Evolutionary conservation across 176 grass and related monocot genomes (phyloP).

Genomic region (Aegilops tauschii): DNA sequence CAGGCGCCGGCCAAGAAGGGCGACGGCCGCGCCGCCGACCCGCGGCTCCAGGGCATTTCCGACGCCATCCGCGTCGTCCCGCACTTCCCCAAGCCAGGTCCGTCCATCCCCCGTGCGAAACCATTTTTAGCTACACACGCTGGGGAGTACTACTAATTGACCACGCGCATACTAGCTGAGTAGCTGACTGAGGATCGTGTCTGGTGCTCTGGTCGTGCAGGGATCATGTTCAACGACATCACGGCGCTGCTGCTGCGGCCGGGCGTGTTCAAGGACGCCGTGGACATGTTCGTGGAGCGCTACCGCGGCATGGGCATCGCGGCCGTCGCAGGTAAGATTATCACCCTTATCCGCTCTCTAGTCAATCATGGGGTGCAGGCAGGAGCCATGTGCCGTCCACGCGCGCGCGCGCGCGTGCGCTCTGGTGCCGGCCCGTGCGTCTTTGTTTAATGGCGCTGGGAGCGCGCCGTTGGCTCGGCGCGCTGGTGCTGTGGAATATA

Average conservation of each 20-base stretch:
- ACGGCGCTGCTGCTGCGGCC: slow-evolving; percentile 79
- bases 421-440: not conserved
- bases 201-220: slow-evolving; percentile 27
- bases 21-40: slow-evolving; percentile 40
- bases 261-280: slow-evolving; percentile 69
- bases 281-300: slow-evolving; percentile 93
- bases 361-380: not conserved
- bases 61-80: slow-evolving; percentile 91
- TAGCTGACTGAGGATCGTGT: too few relatives aligned
- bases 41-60: slow-evolving; percentile 73
- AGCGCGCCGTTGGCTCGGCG: not conserved
- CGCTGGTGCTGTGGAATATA: not conserved
- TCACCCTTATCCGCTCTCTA: not conserved
- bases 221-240: slow-evolving; percentile 99
- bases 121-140: not conserved
- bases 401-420: not conserved
- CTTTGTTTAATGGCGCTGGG: not conserved
- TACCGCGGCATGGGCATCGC: slow-evolving; percentile 76
- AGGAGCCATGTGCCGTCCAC: not conserved
- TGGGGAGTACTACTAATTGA: too few relatives aligned
- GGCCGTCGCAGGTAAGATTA: slow-evolving; percentile 63
- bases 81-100: slow-evolving; percentile 94
- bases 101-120: not conserved
- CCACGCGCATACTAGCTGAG: not conserved
- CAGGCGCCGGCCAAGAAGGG: slow-evolving; percentile 20